These are phyloP conservation scores for Stephania yunnanensis DNA, from an alignment of 164 flowering plant species.

Conservation along the genomic window DNA sequence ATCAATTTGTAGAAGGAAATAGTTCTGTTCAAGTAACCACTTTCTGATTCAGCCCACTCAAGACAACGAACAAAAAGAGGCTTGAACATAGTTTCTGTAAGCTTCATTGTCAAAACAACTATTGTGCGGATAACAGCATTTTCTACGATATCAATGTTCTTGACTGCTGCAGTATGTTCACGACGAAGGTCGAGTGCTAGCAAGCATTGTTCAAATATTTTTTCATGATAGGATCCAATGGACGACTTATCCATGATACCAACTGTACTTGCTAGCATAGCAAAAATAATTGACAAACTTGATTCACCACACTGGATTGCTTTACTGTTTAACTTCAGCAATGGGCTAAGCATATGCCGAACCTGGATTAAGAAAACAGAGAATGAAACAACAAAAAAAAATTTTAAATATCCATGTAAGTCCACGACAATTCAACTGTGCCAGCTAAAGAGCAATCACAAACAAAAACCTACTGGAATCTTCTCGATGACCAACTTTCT, in stretches of 20 bases:
- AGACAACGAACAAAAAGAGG: slow-evolving; percentile 74
- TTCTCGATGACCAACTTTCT: slow-evolving; percentile 56
- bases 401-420: neutral
- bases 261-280: slow-evolving; percentile 49
- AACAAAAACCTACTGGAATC: slow-evolving; percentile 56
- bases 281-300: slow-evolving; percentile 54
- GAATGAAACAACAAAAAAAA: neutral
- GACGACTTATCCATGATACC: slow-evolving; percentile 64
- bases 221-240: slow-evolving; percentile 42
- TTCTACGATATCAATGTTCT: slow-evolving; percentile 54
- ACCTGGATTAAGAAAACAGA: slow-evolving; percentile 38
- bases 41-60: slow-evolving; percentile 78
- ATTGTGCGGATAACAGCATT: slow-evolving; percentile 49
- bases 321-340: slow-evolving; percentile 44
- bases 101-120: slow-evolving; percentile 64
- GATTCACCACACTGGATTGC: slow-evolving; percentile 59
- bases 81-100: slow-evolving; percentile 80
- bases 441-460: neutral
- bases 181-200: slow-evolving; percentile 83
- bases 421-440: neutral
- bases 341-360: slow-evolving; percentile 63
- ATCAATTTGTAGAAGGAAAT: slow-evolving; percentile 73
- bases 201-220: slow-evolving; percentile 68
- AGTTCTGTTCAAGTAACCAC: slow-evolving; percentile 34
- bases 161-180: slow-evolving; percentile 46